These are phyloP conservation scores for Dichomitus squalens DNA, from an alignment of 1,284 basidiomycete genomes.

Conservation along the genomic window DNA sequence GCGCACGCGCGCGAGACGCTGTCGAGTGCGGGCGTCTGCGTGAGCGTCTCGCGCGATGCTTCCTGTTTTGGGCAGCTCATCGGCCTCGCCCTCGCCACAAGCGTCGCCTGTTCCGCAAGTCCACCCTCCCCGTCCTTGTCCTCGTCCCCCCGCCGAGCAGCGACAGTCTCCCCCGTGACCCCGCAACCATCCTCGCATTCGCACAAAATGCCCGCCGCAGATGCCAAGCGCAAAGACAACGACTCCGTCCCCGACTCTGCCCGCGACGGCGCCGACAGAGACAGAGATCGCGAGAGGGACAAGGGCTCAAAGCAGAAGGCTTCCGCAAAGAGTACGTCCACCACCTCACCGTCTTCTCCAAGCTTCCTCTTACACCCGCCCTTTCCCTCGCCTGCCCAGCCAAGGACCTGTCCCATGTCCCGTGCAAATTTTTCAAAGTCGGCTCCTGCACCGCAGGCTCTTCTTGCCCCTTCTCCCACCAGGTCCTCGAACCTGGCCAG, in stretches of 20 bases:
- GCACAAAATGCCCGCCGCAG: conserved; percentile 34
- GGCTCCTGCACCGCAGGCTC: conserved; percentile 92
- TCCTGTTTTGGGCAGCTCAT: neutral
- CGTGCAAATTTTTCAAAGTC: conserved; percentile 97
- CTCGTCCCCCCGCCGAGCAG: too few relatives aligned
- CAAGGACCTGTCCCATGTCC: conserved; percentile 94
- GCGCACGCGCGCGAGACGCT: neutral
- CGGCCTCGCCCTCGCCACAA: neutral
- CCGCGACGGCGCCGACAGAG: conserved; percentile 35
- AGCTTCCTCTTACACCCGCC: neutral
- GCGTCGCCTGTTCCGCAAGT: neutral
- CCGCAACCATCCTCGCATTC: neutral
- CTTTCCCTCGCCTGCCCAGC: conserved; percentile 41
- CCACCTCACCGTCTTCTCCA: neutral
- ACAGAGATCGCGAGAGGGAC: conserved; percentile 37
- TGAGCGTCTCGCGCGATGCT: too few relatives aligned
- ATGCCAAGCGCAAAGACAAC: conserved; percentile 33
- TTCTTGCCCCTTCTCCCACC: conserved; percentile 95
- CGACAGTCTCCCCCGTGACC: too few relatives aligned
- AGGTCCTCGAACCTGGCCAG: conserved; percentile 65
- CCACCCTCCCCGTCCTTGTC: neutral
- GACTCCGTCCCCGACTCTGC: conserved; percentile 30
- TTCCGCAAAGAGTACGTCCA: conserved; percentile 39
- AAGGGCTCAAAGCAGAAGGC: conserved; percentile 38
- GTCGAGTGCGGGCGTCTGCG: too few relatives aligned